A percentile compares a stretch with the other conserved stretches of the same genome.
phyloP scores from a whole-genome alignment of 495 filamentous ascomycete genomes.

The Talaromyces wortmannii region DNA sequence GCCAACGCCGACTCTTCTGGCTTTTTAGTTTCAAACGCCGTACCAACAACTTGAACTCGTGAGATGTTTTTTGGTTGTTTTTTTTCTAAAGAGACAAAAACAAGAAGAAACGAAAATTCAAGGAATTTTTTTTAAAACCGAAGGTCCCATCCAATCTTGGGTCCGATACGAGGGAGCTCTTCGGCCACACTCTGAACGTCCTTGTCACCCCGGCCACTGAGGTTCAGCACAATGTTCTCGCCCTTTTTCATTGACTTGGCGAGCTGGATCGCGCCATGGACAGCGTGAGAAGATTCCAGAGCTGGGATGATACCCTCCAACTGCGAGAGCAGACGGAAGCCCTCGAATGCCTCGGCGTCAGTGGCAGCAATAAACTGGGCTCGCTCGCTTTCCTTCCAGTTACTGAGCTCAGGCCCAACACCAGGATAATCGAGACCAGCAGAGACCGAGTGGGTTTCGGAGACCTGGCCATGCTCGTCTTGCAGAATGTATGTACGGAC shows the following conservation, averaged over 20 bases:
- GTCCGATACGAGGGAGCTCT: conserved; percentile 81
- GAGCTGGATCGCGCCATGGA: conserved; percentile 80
- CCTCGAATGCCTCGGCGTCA: conserved; percentile 84
- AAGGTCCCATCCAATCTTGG: conserved; percentile 93
- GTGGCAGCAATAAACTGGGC: conserved; percentile 89
- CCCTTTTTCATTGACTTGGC: conserved; percentile 88
- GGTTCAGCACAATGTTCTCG: conserved; percentile 88
- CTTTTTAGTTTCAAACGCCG: too few relatives aligned
- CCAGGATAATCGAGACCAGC: conserved; percentile 96
- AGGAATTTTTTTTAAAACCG: conserved; percentile 42
- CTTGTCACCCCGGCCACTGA: conserved; percentile 92
- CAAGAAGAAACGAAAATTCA: neutral
- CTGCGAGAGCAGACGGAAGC: conserved; percentile 77
- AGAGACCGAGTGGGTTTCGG: conserved; percentile 93
- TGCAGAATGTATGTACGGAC: conserved; percentile 95
- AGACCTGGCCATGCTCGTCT: conserved; percentile 85
- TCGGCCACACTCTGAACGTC: conserved; percentile 98
- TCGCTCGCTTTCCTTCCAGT: conserved; percentile 84
- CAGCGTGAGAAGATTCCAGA: conserved; percentile 87
- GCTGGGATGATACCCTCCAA: conserved; percentile 95
- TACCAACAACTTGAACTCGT: too few relatives aligned
- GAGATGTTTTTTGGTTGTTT: too few relatives aligned
- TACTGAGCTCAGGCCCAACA: conserved; percentile 84
- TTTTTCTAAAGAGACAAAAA: too few relatives aligned
- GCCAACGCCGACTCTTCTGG: too few relatives aligned